Conservation (phyloP, 1,284 basidiomycete genomes). For the Ganoderma sp. region DNA sequence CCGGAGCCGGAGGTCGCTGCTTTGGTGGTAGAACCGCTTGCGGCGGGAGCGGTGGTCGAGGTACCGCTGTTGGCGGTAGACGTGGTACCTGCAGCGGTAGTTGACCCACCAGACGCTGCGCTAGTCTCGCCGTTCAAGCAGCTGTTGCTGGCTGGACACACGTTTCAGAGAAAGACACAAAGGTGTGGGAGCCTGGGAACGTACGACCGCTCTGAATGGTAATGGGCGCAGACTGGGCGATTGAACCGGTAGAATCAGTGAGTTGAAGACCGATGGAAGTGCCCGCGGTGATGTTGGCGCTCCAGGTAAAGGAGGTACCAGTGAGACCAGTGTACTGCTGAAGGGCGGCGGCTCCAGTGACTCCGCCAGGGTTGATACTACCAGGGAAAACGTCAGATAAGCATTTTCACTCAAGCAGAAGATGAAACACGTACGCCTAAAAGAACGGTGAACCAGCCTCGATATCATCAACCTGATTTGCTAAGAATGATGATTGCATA, state of each 20-base stretch:
- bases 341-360: constrained; percentile 33
- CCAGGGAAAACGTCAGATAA: background rate
- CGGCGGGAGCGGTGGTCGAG: constrained; percentile 39
- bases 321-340: constrained; percentile 36
- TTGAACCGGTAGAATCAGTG: constrained; percentile 56
- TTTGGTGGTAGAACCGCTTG: background rate
- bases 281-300: constrained; percentile 37
- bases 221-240: constrained; percentile 57
- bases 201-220: constrained; percentile 54
- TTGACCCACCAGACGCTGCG: constrained; percentile 28
- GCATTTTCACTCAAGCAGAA: background rate
- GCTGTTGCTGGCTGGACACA: constrained; percentile 38
- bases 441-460: background rate
- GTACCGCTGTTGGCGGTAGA: constrained; percentile 25
- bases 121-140: constrained; percentile 39
- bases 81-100: constrained; percentile 20
- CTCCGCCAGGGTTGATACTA: constrained; percentile 37
- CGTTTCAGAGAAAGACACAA: constrained; percentile 14
- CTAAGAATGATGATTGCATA: constrained; percentile 21
- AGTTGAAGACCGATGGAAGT: constrained; percentile 56
- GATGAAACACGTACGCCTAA: constrained; percentile 30
- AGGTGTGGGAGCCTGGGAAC: constrained; percentile 15
- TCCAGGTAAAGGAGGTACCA: constrained; percentile 38
- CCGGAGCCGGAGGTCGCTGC: constrained; percentile 8
- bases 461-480: constrained; percentile 1